Evolutionary conservation across 202 grass and related monocot genomes (phyloP), one percentile per base, ranked within the genome.

Genomic region (Zizania palustris): DNA sequence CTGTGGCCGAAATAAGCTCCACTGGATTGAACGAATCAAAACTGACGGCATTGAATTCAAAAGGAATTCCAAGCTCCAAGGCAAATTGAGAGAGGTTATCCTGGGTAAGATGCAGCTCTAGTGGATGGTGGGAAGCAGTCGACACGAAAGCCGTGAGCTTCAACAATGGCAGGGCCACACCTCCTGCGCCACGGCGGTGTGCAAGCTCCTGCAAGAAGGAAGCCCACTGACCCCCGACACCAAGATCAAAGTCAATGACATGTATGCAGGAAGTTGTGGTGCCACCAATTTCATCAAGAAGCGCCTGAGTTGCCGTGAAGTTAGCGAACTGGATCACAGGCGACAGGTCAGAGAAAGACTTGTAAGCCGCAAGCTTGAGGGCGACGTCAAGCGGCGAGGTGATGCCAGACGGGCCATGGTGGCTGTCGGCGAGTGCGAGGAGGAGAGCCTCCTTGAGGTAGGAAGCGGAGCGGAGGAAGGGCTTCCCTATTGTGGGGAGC

Each of bases 371-470:
- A 6, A 93, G 84, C 81, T 93, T 91, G 65, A 91, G 71, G 40
- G 69, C 90, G 34, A 89, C 77, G 65, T 97, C 90, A 28, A 89
- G 68, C 6, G 88, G 85, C 9, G 71, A 74, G 45, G 57, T 62
- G 53, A 85, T 72, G 67, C 63, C 71, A 49, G 38, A 51, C 58
- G 69, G 53, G 68, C 69, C 73, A 45, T 81, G 56, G 71, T 74
- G 22, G 38, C 66, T 56, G 46, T 81, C 85, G 3, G 70, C 64
- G 51, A 93, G 83, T 40, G 85, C 80, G 77, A 84, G 88, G 41
- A 82, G 85, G 75, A 97, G 90, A 38, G 88, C 90, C 71, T 97
- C 90, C 85, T 86, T 97, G 90, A 93, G 87, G 85, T 97, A 97
- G 77, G 83, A 97, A 59, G 93, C 85, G 20, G 93, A 93, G 69